Percentiles rank a stretch among this genome's conserved stretches.
Evolutionary conservation across 805 yeast genomes (phyloP).

Genomic region (Candida takata): DNA sequence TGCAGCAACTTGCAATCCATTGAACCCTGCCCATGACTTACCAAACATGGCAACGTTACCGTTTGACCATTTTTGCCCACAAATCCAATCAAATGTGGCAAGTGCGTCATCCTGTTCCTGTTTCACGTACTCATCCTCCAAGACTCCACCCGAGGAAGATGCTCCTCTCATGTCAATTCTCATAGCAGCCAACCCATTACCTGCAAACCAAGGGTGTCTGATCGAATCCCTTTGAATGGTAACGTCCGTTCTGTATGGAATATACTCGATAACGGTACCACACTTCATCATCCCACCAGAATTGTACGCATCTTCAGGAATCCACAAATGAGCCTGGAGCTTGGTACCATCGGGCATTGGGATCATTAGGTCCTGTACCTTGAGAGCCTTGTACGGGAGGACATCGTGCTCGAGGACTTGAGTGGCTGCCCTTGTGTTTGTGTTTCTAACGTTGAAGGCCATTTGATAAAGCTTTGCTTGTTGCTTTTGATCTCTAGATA

Average conservation of each 20-base stretch:
- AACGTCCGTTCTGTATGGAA: constrained; percentile 40
- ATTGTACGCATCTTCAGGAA: constrained; percentile 29
- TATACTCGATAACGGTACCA: constrained; percentile 37
- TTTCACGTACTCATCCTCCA: constrained; percentile 35
- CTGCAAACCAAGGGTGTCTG: constrained; percentile 41
- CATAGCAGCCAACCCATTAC: constrained; percentile 38
- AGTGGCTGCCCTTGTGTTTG: constrained; percentile 22
- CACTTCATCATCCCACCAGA: constrained; percentile 18
- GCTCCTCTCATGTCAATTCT: constrained; percentile 42
- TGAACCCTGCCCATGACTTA: constrained; percentile 44
- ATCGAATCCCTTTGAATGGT: constrained; percentile 39
- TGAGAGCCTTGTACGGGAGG: constrained; percentile 26
- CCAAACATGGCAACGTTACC: constrained; percentile 42
- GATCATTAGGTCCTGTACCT: constrained; percentile 31
- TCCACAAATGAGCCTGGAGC: constrained; percentile 38
- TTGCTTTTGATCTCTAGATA: too few species aligned
- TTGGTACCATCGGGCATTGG: constrained; percentile 33
- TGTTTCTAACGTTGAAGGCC: constrained; percentile 38
- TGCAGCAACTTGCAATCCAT: constrained; percentile 39
- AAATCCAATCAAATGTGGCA: constrained; percentile 37
- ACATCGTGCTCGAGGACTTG: constrained; percentile 19
- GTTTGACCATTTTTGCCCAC: constrained; percentile 36
- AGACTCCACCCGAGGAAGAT: constrained; percentile 35
- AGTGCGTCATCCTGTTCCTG: constrained; percentile 40
- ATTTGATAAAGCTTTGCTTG: too few species aligned